Evolutionary conservation across 345 rosid species (phyloP), one percentile per base, ranked within the genome.

Genomic region (Citrus mangshanensis): DNA sequence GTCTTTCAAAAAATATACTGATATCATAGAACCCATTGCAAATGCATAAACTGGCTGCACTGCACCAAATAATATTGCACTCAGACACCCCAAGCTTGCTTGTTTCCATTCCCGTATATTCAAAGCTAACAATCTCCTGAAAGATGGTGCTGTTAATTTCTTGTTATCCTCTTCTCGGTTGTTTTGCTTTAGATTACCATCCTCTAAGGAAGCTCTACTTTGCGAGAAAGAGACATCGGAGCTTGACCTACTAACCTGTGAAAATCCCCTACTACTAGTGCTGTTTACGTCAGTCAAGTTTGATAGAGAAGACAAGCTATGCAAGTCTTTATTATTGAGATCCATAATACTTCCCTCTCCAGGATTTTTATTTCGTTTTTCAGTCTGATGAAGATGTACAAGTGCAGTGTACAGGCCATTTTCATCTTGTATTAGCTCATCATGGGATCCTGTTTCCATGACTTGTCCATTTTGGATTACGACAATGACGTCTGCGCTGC

Each of bases 41-140:
- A 87, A 88, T 3, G 92, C 87, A 7, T 86, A 92, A 0, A 85
- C 74, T 4, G 93, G 98, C 22, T 92, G 96, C 71, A 91, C 84
- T 7, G 86, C 96, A 5, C 94, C 92, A 28, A 90, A 90, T 72
- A 93, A 55, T 4, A 82, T 30, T 34, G 96, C 96, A 6, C 92
- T 84, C 5, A 82, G 22, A 65, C 90, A 89, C 34, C 95, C 97
- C 14, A 88, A 32, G 40, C 74, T 70, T 0, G 90, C 94, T 9
- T 92, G 93, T 78, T 85, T 93, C 96, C 93, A 93, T 71, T 92
- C 93, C 0, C 92, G 92, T 28, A 46, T 30, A 76, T 86, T 91
- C 89, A 93, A 72, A 0, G 92, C 91, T 72, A 92, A 25, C 70
- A 92, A 76, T 77, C 94, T 89, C 68, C 64, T 79, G 61, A 90